Evolutionary conservation across 2,329 filamentous ascomycete genomes (phyloP), one percentile per base, ranked within the genome.

Genomic region (Neofusicoccum cordaticola): DNA sequence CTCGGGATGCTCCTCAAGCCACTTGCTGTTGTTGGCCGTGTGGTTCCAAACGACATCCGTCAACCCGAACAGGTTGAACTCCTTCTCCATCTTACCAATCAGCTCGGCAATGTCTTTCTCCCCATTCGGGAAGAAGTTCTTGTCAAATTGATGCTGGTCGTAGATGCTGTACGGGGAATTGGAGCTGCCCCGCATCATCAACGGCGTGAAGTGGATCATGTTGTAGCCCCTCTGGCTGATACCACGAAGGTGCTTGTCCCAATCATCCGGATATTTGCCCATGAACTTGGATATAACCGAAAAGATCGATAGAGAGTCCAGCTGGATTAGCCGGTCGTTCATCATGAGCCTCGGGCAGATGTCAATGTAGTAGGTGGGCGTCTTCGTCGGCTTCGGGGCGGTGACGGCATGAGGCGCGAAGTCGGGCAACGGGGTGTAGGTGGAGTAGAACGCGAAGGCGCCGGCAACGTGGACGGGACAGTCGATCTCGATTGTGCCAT

Each of bases 11-110:
- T 96, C 90, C 74, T 96, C 85, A 11, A 99, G 85, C 95, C 95
- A 99, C 71, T 90, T 86, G 78, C 91, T 96, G 79, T 98, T 98
- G 81, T 97, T 87, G 6, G 95, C 94, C 3, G 95, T 99, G 80
- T 99, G 95, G 74, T 99, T 99, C 83, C 95, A 93, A 50, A 99
- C 96, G 67, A 99, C 94, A 75, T 99, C 95, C 0, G 94, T 97
- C 80, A 99, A 79, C 67, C 91, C 92, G 64, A 99, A 83, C 62
- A 99, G 82, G 2, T 91, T 91, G 76, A 96, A 88, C 61, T 96
- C 88, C 60, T 88, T 84, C 77, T 97, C 91, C 84, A 99, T 90
- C 73, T 86, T 93, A 48, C 86, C 78, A 17, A 96, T 87, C 82
- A 99, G 83, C 52, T 86, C 84, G 65, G 88, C 83, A 63, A 98